Conservation (phyloP, 768 basidiomycete species). For the Mycena floridula region DNA sequence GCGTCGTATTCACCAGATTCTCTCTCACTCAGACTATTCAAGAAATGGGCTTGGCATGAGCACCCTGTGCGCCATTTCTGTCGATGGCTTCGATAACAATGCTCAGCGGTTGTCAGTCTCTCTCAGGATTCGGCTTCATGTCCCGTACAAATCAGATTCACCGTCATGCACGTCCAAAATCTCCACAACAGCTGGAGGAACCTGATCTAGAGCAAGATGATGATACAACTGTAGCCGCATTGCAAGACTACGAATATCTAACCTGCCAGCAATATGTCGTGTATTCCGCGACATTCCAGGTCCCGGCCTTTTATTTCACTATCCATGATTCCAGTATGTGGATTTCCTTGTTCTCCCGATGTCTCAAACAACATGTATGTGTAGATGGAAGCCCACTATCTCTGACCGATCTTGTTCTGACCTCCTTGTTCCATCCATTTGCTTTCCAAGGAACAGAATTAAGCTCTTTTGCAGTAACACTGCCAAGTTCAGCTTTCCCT, state of each 20-base stretch:
- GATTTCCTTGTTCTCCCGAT: slow-evolving; percentile 3
- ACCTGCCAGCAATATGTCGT: slow-evolving; percentile 61
- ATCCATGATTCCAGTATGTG: slow-evolving; percentile 63
- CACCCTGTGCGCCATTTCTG: slow-evolving; percentile 36
- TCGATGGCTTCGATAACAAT: slow-evolving; percentile 5
- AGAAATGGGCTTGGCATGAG: slow-evolving; percentile 59
- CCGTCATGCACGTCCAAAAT: too few relatives aligned
- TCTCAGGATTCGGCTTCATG: slow-evolving; percentile 42
- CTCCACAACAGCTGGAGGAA: too few relatives aligned
- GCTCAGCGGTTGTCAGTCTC: slow-evolving; percentile 19
- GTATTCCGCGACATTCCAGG: slow-evolving; percentile 73
- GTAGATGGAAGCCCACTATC: slow-evolving; percentile 62
- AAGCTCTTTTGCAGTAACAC: slow-evolving; percentile 50
- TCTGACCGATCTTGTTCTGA: slow-evolving; percentile 48
- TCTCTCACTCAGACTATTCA: slow-evolving; percentile 10
- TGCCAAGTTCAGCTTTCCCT: slow-evolving; percentile 54
- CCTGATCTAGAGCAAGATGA: slow-evolving; percentile 16
- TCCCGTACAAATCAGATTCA: slow-evolving; percentile 27
- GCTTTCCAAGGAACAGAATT: slow-evolving; percentile 35
- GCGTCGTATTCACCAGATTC: slow-evolving; percentile 1
- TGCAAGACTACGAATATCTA: slow-evolving; percentile 25
- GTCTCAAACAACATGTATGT: slow-evolving; percentile 10
- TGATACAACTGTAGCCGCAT: slow-evolving; percentile 24
- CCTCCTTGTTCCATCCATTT: slow-evolving; percentile 52
- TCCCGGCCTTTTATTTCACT: slow-evolving; percentile 81